These are phyloP conservation scores for Glonium stellatum DNA, from an alignment of 495 filamentous ascomycete species.

Conservation along the genomic window DNA sequence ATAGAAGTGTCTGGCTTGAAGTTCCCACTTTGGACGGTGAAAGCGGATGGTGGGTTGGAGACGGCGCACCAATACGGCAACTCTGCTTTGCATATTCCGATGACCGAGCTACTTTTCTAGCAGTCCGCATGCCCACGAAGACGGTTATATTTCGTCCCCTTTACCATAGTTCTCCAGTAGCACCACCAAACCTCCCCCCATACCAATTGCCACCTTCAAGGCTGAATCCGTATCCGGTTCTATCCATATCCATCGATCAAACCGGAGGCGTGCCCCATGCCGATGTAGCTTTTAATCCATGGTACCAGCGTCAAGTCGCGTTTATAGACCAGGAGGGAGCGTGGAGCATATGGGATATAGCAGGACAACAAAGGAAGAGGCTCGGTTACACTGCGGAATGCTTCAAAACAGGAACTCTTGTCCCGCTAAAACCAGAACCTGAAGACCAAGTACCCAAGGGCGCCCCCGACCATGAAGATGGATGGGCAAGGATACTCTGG, in stretches of 20 bases:
- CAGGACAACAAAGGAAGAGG: constrained; percentile 32
- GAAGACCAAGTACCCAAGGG: background rate
- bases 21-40: constrained; percentile 37
- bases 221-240: constrained; percentile 56
- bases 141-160: constrained; percentile 32
- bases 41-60: constrained; percentile 48
- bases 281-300: constrained; percentile 75
- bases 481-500: constrained; percentile 39
- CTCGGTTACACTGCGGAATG: constrained; percentile 4
- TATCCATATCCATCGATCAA: constrained; percentile 45
- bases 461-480: constrained; percentile 25
- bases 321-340: constrained; percentile 64
- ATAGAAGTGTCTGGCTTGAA: constrained; percentile 36
- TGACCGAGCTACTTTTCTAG: constrained; percentile 23
- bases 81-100: constrained; percentile 49
- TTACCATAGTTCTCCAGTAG: background rate
- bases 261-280: constrained; percentile 57
- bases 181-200: background rate
- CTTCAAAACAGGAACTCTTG: constrained; percentile 1
- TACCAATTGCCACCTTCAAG: constrained; percentile 39
- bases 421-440: background rate
- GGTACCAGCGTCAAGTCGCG: constrained; percentile 58
- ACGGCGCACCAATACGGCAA: constrained; percentile 55
- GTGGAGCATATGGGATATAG: constrained; percentile 73
- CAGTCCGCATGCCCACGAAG: constrained; percentile 24